Conservation (phyloP, 306 rosid genomes). For the Casuarina equisetifolia region DNA sequence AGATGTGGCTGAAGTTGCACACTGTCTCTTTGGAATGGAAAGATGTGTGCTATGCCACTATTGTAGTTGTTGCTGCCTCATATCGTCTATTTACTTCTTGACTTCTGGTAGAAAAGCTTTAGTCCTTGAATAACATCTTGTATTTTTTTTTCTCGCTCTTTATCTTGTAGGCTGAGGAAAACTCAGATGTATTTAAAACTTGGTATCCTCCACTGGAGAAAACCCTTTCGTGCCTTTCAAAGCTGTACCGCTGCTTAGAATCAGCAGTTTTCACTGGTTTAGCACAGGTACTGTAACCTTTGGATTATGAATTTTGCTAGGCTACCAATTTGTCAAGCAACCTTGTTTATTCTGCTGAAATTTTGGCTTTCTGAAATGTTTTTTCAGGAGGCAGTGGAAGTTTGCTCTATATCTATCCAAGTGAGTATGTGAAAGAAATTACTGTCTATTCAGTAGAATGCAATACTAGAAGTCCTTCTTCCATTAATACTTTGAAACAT, state of each 20-base stretch:
- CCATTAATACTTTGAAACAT: neutral
- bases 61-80: conserved; percentile 21
- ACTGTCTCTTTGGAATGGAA: neutral
- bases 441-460: neutral
- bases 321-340: conserved; percentile 13
- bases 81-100: conserved; percentile 14
- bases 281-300: conserved; percentile 77
- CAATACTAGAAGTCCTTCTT: neutral
- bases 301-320: conserved; percentile 8
- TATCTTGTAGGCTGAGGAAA: conserved; percentile 66
- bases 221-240: conserved; percentile 90
- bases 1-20: neutral
- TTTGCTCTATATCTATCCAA: conserved; percentile 88
- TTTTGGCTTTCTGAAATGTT: conserved; percentile 15
- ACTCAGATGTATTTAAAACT: conserved; percentile 63
- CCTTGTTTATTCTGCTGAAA: conserved; percentile 23
- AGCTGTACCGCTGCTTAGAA: conserved; percentile 91
- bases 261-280: conserved; percentile 90
- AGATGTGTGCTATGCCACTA: neutral
- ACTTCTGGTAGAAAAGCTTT: neutral
- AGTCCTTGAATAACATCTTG: conserved; percentile 10
- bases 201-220: conserved; percentile 98
- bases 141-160: conserved; percentile 18
- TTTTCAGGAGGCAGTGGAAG: conserved; percentile 93
- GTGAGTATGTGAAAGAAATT: conserved; percentile 42